These are phyloP conservation scores for Colletotrichum caudatum DNA, from an alignment of 2,329 filamentous ascomycete species.

Conservation along the genomic window DNA sequence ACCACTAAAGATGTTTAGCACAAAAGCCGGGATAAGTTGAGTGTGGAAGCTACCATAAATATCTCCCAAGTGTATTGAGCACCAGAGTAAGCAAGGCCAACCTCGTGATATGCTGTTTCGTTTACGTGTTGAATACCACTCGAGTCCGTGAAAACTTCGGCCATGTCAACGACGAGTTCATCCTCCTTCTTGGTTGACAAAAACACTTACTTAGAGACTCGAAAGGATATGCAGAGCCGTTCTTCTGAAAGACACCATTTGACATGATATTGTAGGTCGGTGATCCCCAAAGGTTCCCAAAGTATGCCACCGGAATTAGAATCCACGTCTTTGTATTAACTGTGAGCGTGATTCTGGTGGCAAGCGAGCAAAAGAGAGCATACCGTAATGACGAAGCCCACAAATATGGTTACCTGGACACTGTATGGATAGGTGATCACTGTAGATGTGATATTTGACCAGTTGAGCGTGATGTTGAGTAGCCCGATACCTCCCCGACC, in stretches of 20 bases:
- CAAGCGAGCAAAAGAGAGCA: background rate
- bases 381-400: conserved; percentile 60
- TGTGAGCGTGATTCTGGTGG: background rate
- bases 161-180: background rate
- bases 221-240: conserved; percentile 33
- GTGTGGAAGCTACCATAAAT: conserved; percentile 7
- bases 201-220: conserved; percentile 44
- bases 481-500: conserved; percentile 73
- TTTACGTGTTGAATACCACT: conserved; percentile 50
- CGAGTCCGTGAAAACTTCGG: conserved; percentile 29
- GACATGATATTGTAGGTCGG: conserved; percentile 64
- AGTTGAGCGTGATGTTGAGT: conserved; percentile 69
- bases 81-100: conserved; percentile 69
- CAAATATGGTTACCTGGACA: conserved; percentile 68
- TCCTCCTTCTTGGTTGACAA: conserved; percentile 28
- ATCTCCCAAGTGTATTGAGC: conserved; percentile 66
- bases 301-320: conserved; percentile 69
- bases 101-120: conserved; percentile 58
- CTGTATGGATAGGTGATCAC: conserved; percentile 65
- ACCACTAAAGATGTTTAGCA: conserved; percentile 57
- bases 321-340: conserved; percentile 63
- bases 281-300: conserved; percentile 64
- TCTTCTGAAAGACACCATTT: conserved; percentile 61
- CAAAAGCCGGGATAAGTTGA: conserved; percentile 50
- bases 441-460: conserved; percentile 69